Percentiles rank a stretch among this genome's conserved stretches.
These are phyloP conservation scores for Hirsutella minnesotensis DNA, from an alignment of 2,329 filamentous ascomycete species.

Conservation along the genomic window DNA sequence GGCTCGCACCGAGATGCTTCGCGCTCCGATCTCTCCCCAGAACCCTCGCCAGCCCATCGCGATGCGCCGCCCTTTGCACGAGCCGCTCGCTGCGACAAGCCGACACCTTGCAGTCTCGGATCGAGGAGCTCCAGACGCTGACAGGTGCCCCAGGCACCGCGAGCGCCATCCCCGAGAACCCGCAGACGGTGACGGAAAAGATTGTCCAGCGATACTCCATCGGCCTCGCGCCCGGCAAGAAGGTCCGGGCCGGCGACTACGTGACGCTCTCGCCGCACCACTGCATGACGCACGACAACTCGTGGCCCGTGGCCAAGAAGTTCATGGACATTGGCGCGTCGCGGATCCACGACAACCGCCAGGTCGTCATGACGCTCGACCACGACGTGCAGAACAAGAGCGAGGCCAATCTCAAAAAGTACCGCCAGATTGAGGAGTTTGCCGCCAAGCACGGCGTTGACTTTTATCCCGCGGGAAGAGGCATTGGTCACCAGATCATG, in stretches of 20 bases:
- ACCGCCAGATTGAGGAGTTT: constrained; percentile 70
- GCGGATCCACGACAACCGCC: constrained; percentile 54
- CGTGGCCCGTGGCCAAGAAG: constrained; percentile 61
- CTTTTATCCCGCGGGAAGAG: constrained; percentile 65
- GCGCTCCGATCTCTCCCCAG: not conserved
- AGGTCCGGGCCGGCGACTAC: constrained; percentile 72
- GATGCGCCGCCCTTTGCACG: constrained; percentile 20
- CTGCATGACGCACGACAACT: constrained; percentile 84
- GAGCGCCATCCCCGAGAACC: constrained; percentile 19
- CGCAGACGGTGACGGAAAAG: constrained; percentile 85
- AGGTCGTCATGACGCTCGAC: constrained; percentile 75
- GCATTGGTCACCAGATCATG: constrained; percentile 89
- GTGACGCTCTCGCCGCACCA: constrained; percentile 60
- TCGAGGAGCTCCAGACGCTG: constrained; percentile 32
- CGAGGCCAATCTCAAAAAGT: constrained; percentile 72
- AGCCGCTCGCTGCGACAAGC: not conserved
- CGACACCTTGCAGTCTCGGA: constrained; percentile 51
- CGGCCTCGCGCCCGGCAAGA: constrained; percentile 63
- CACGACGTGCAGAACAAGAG: constrained; percentile 82
- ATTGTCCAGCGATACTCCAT: constrained; percentile 76
- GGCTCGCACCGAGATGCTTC: not conserved
- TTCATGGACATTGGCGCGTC: constrained; percentile 71
- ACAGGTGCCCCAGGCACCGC: constrained; percentile 33
- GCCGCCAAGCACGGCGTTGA: constrained; percentile 64
- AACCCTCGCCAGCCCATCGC: not conserved